Evolutionary conservation across 2,329 filamentous ascomycete species (phyloP), one percentile per base, ranked within the genome.

Genomic region (Cryphonectria parasitica): DNA sequence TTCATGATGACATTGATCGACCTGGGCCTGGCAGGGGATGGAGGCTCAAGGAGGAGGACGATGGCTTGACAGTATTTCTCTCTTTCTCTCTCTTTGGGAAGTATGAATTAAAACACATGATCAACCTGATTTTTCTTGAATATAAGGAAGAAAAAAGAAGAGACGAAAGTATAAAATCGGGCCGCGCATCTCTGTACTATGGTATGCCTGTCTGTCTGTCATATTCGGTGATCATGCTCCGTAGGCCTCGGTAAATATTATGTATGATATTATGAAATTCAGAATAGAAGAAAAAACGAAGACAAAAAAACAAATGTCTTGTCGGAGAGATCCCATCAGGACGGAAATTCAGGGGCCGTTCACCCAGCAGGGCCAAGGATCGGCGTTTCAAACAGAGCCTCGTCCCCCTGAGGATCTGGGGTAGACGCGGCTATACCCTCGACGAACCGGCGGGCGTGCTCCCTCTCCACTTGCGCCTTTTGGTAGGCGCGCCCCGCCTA

Each of bases 351-450:
- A 70, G 45, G 68, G 64, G 58, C 58, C 19, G 5, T 25, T 15
- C 41, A 13, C 19, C 63, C 43, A 52, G 62, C 25, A 45, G 11
- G 39, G 60, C 34, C 63, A 60, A 56, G 68, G 64, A 54, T 61
- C 45, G 43, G 22, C 45, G 68, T 63, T 61, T 67, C 68, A 70
- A 66, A 66, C 64, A 67, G 68, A 69, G 63, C 52, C 68, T 58
- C 63, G 28, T 49, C 56, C 56, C 17, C 54, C 45, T 56, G 64
- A 52, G 65, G 69, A 64, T 70, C 69, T 28, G 69, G 69, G 69
- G 65, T 68, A 68, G 25, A 60, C 41, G 43, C 60, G 52, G 3
- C 41, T 41, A 6, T n/a, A 22, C 28, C 25, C 62, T 39, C 52
- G 60, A 56, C 58, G 49, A 70, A 43, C 54, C 49, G 54, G 49